These are phyloP conservation scores for Solanum dulcamara DNA, from an alignment of 257 asterid genomes.

Conservation along the genomic window DNA sequence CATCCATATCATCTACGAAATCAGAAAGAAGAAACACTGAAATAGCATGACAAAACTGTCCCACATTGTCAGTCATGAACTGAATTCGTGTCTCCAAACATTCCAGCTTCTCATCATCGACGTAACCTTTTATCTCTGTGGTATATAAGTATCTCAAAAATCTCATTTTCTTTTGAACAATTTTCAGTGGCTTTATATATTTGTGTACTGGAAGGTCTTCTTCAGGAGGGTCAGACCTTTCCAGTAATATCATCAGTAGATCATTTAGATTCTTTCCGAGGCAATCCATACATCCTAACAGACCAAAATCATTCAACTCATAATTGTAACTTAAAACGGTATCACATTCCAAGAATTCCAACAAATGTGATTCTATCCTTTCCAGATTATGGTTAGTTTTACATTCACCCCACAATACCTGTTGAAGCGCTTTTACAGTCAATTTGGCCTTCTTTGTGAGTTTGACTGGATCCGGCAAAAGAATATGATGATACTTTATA, in stretches of 20 bases:
- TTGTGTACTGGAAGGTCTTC: neutral
- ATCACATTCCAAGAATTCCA: neutral
- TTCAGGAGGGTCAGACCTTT: neutral
- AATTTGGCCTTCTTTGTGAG: neutral
- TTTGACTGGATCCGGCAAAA: neutral
- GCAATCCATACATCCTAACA: neutral
- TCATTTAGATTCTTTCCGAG: neutral
- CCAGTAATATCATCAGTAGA: neutral
- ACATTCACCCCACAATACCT: neutral
- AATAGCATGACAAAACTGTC: neutral
- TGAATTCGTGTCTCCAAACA: neutral
- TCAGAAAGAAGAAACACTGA: no score
- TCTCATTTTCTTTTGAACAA: neutral
- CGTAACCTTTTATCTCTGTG: neutral
- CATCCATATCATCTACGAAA: no score
- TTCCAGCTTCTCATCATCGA: neutral
- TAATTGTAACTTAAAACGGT: neutral
- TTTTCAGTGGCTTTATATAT: neutral
- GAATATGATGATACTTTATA: neutral
- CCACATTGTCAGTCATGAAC: neutral
- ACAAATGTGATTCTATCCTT: neutral
- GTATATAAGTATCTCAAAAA: neutral
- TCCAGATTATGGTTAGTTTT: neutral
- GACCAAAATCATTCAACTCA: no score
- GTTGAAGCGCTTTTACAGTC: neutral